A percentile compares a stretch with the other conserved stretches of the same genome.
Conservation (phyloP, 441 rosid species). For the Breynia disticha region DNA sequence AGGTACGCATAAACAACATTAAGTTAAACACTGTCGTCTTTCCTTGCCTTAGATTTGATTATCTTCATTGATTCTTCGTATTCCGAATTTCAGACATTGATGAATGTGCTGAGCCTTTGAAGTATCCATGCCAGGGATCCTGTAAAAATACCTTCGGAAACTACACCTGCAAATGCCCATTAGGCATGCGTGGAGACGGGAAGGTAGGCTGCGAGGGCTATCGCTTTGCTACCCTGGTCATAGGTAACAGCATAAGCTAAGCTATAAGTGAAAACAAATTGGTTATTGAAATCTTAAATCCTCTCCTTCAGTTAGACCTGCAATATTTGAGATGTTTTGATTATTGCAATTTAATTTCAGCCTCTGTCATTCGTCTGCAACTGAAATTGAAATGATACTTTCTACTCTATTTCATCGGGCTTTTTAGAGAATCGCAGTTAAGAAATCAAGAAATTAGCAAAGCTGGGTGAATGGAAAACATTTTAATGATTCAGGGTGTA, state of each 20-base stretch:
- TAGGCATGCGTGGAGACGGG: constrained; percentile 16
- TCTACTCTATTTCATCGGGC: no score
- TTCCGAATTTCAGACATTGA: background rate
- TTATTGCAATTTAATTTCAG: no score
- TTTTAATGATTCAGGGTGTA: no score
- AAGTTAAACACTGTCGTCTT: background rate
- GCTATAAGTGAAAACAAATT: background rate
- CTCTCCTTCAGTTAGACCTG: no score
- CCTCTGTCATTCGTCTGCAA: no score
- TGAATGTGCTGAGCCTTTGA: background rate
- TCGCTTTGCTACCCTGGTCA: background rate
- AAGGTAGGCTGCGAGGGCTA: constrained; percentile 3
- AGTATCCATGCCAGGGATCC: background rate
- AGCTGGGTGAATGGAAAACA: no score
- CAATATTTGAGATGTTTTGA: no score
- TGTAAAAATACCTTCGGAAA: background rate
- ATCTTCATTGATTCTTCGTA: background rate
- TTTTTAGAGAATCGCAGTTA: no score
- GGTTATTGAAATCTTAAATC: background rate
- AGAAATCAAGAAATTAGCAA: no score
- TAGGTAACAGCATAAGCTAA: constrained; percentile 1
- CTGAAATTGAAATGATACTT: no score
- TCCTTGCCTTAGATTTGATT: no score
- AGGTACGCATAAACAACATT: constrained; percentile 1
- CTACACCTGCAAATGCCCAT: background rate